Evolutionary conservation across 441 rosid species (phyloP).

Genomic region (Pelargonium exstipulatum): DNA sequence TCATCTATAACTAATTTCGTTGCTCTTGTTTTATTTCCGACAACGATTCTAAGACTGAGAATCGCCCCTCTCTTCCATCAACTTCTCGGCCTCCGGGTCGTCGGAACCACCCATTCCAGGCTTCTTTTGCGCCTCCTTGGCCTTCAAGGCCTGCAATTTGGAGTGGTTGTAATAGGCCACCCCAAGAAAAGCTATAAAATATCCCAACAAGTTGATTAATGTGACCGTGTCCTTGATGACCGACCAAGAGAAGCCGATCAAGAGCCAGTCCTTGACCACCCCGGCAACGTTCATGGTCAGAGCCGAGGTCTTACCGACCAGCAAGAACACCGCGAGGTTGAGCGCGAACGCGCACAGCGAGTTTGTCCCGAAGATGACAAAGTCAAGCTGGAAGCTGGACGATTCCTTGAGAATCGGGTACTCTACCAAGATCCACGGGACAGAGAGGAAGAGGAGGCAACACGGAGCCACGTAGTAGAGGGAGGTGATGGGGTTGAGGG

Average conservation of each 20-base stretch:
- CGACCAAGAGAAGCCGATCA: slow-evolving; percentile 95
- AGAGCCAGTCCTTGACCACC: slow-evolving; percentile 89
- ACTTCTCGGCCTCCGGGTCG: slow-evolving; percentile 68
- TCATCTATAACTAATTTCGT: too few relatives aligned
- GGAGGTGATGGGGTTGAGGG: slow-evolving; percentile 75
- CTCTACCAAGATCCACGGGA: slow-evolving; percentile 92
- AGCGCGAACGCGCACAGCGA: slow-evolving; percentile 83
- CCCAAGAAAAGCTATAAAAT: slow-evolving; percentile 24
- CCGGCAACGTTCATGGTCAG: slow-evolving; percentile 98
- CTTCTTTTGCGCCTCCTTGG: slow-evolving; percentile 78
- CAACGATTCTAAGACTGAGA: slow-evolving; percentile 33
- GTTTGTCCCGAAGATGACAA: slow-evolving; percentile 73
- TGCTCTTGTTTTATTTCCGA: too few relatives aligned
- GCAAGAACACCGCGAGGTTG: slow-evolving; percentile 88
- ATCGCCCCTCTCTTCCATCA: slow-evolving; percentile 74
- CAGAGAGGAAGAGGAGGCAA: slow-evolving; percentile 62
- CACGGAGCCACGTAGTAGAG: slow-evolving; percentile 91
- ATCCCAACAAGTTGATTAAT: slow-evolving; percentile 49
- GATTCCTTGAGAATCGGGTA: slow-evolving; percentile 55
- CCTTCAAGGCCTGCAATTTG: slow-evolving; percentile 26
- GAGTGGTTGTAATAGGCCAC: slow-evolving; percentile 26
- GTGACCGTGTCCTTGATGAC: slow-evolving; percentile 93
- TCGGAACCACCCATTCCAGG: slow-evolving; percentile 31
- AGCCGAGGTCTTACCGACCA: slow-evolving; percentile 93
- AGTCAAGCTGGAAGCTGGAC: slow-evolving; percentile 83